Evolutionary conservation across 345 rosid genomes (phyloP).

Genomic region (Populus ilicifolia): DNA sequence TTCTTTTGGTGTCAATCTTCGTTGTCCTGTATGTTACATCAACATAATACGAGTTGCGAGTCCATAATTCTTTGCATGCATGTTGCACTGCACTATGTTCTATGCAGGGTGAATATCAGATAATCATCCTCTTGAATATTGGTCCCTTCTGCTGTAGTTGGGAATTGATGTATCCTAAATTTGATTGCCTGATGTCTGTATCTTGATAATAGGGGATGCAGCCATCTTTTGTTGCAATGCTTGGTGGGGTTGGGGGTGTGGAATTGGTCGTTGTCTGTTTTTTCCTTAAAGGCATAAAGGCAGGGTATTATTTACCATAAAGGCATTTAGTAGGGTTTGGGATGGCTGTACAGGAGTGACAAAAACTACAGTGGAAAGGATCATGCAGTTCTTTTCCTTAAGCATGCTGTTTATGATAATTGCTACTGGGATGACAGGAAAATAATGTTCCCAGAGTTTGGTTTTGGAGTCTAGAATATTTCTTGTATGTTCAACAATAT

Average conservation of each 20-base stretch:
- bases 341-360: not conserved
- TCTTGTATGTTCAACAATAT: not conserved
- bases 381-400: not conserved
- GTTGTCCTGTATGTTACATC: conserved; percentile 82
- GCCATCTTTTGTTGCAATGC: not conserved
- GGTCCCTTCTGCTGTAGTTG: not conserved
- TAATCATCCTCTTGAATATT: not conserved
- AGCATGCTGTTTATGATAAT: not conserved
- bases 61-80: not conserved
- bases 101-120: not conserved
- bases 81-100: not conserved
- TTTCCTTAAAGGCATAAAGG: too few species aligned
- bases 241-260: not conserved
- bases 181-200: not conserved
- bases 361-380: not conserved
- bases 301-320: not conserved
- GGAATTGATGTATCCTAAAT: too few species aligned
- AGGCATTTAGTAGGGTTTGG: not conserved
- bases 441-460: not conserved
- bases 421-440: not conserved
- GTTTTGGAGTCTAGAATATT: not conserved
- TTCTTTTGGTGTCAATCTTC: conserved; percentile 66
- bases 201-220: not conserved
- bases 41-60: not conserved
- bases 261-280: not conserved